Evolutionary conservation across 1,139 yeast genomes (phyloP).

Genomic region (Candida sojae): DNA sequence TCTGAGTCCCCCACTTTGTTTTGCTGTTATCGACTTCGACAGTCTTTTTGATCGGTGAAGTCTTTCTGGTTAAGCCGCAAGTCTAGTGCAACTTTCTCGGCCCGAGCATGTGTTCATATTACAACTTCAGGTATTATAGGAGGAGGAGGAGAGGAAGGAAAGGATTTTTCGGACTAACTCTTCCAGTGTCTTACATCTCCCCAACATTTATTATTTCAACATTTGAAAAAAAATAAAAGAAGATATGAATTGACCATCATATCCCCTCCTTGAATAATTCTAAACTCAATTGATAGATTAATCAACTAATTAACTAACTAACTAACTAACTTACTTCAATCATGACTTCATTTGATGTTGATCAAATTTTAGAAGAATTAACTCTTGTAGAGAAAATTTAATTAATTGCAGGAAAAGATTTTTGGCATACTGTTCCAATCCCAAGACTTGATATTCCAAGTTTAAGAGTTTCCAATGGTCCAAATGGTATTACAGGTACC

Average conservation of each 20-base stretch:
- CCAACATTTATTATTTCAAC: background rate
- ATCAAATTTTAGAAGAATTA: constrained; percentile 39
- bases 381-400: constrained; percentile 49
- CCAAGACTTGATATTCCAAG: constrained; percentile 41
- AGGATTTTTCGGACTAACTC: too few relatives aligned
- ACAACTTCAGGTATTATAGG: too few relatives aligned
- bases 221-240: background rate
- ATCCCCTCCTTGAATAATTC: background rate
- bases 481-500: constrained; percentile 39
- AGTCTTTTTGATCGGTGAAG: too few relatives aligned
- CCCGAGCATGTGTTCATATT: too few relatives aligned
- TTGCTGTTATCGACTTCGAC: too few relatives aligned
- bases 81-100: too few relatives aligned
- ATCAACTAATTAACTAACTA: background rate
- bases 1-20: too few relatives aligned
- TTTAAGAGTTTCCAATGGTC: constrained; percentile 34
- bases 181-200: too few relatives aligned
- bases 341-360: constrained; percentile 37
- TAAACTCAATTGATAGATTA: background rate
- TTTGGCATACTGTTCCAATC: constrained; percentile 57
- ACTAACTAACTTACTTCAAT: background rate
- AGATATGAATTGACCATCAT: background rate
- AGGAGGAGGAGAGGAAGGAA: too few relatives aligned
- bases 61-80: too few relatives aligned
- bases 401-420: constrained; percentile 49